These are phyloP conservation scores for Skeletonema tropicum DNA, from an alignment of 108 stramenopile genomes.

Conservation along the genomic window DNA sequence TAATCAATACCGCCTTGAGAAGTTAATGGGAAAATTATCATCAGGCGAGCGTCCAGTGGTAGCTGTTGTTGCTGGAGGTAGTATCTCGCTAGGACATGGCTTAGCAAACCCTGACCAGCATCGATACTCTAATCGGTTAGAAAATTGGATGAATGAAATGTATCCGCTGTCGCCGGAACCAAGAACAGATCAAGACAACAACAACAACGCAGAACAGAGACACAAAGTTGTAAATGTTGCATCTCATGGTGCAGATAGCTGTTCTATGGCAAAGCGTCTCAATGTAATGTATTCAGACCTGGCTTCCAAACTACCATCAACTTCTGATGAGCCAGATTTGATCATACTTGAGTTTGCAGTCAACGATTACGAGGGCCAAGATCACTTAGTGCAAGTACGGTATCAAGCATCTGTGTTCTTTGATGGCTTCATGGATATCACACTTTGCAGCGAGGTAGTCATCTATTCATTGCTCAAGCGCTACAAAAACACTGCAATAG, in stretches of 20 bases:
- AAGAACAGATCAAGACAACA: not conserved
- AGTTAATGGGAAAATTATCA: slow-evolving; percentile 23
- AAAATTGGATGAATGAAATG: slow-evolving; percentile 66
- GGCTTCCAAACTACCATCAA: slow-evolving; percentile 23
- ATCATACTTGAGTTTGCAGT: slow-evolving; percentile 67
- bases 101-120: slow-evolving; percentile 9
- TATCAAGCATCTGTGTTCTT: slow-evolving; percentile 64
- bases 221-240: slow-evolving; percentile 60
- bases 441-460: slow-evolving; percentile 62
- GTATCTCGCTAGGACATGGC: slow-evolving; percentile 67
- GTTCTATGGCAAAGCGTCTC: slow-evolving; percentile 62
- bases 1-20: slow-evolving; percentile 47
- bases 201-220: not conserved
- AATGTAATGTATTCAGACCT: slow-evolving; percentile 58
- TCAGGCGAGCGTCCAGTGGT: slow-evolving; percentile 40
- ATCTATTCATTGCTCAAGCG: slow-evolving; percentile 44
- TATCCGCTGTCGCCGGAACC: slow-evolving; percentile 29
- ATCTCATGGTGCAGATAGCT: slow-evolving; percentile 70
- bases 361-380: slow-evolving; percentile 75
- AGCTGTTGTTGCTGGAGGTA: slow-evolving; percentile 60
- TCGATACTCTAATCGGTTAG: slow-evolving; percentile 50
- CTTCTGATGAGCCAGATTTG: slow-evolving; percentile 51
- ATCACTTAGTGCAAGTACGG: slow-evolving; percentile 54
- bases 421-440: slow-evolving; percentile 61
- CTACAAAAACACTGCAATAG: slow-evolving; percentile 50